Evolutionary conservation across 2,329 filamentous ascomycete genomes (phyloP), one percentile per base, ranked within the genome.

Genomic region (Diaporthe citrichinensis): DNA sequence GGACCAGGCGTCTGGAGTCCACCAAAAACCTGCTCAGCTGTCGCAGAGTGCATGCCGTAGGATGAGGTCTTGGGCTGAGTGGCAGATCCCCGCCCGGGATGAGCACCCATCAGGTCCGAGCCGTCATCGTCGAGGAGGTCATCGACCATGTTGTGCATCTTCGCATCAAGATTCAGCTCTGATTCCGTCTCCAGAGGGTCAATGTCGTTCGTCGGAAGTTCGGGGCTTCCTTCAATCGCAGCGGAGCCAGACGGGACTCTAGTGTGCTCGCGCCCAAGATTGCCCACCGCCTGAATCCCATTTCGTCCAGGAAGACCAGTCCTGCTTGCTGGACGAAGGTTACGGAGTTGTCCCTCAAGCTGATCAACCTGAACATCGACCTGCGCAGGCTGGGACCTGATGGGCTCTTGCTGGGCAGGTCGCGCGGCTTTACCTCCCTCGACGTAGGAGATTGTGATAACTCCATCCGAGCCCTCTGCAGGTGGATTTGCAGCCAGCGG

Each of bases 1-100:
- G 34, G 39, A 8, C 34, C 67, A 73, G 62, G 74, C 14, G 41
- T 80, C 20, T 80, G 82, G 57, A 86, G 79, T 57, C 84, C 82
- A 39, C 84, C 87, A 77, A 90, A 89, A 2, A 89, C 78, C 25
- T 89, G 88, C 65, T 89, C 87, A 36, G 89, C 87, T 10, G 87
- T 89, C 3, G 84, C 80, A 14, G 87, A 88, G 78, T 88, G 86
- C 88, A 91, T 90, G 23, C 88, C 90, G 76, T 90, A 91, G 2
- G 87, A 90, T 4, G 87, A 84, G 89, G 87, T 53, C 36, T 74
- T 9, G 81, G 71, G 12, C 71, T 61, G 67, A 58, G 25, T 14
- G 39, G 44, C 34, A 2, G 72, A 72, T 36, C 78, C 65, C 76
- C 80, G 81, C 76, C 88, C 84, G 36, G 87, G 84, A 68, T 85